Percentiles rank a stretch among this genome's conserved stretches.
Conservation (phyloP, 139 green algal genomes). For the Deuterostichococcus epilithicus region DNA sequence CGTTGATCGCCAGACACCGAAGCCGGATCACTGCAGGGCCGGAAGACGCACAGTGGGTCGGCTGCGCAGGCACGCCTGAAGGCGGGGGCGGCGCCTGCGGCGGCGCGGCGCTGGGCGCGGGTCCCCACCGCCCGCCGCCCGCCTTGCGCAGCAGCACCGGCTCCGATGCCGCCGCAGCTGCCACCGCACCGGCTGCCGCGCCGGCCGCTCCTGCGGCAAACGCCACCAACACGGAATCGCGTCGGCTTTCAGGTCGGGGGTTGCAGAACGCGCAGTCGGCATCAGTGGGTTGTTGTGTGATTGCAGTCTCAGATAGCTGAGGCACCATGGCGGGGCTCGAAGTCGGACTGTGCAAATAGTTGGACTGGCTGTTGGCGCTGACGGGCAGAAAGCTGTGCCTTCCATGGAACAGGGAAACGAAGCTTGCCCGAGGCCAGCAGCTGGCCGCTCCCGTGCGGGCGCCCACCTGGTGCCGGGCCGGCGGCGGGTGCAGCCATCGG, state of each 20-base stretch:
- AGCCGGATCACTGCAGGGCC: not conserved
- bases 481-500: not conserved
- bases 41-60: not conserved
- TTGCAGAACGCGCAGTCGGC: not conserved
- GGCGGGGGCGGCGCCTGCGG: not conserved
- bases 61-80: not conserved
- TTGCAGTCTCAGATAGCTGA: no score
- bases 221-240: not conserved
- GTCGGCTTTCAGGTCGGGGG: not conserved
- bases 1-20: not conserved
- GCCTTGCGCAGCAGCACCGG: slow-evolving; percentile 18
- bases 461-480: not conserved
- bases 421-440: no score
- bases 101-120: slow-evolving; percentile 18
- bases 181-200: not conserved
- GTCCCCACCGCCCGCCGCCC: slow-evolving; percentile 22
- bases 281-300: not conserved
- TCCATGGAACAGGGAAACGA: no score
- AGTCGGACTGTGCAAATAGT: no score
- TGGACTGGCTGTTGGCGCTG: no score
- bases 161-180: not conserved
- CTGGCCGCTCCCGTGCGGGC: not conserved
- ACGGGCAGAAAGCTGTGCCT: no score
- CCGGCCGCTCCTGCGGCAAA: not conserved
- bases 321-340: no score